These are phyloP conservation scores for Candolleomyces eurysporus DNA, from an alignment of 768 basidiomycete genomes.

Conservation along the genomic window DNA sequence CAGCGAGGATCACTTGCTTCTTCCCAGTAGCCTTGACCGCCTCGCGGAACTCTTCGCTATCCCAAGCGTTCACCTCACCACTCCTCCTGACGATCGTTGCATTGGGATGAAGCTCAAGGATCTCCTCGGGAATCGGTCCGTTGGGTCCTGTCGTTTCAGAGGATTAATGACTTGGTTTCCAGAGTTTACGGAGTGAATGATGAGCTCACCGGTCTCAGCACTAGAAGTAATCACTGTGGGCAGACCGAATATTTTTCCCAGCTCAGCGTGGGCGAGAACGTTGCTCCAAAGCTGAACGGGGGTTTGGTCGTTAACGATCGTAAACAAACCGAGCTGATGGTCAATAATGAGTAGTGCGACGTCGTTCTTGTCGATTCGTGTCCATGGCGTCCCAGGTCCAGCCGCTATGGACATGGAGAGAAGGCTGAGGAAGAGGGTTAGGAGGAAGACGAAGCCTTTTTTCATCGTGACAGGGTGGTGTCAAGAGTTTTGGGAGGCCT, in stretches of 20 bases:
- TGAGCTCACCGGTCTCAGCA: constrained; percentile 36
- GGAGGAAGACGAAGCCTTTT: too few relatives aligned
- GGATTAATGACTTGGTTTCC: neutral
- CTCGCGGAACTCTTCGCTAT: constrained; percentile 44
- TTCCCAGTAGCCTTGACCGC: constrained; percentile 48
- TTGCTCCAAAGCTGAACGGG: constrained; percentile 41
- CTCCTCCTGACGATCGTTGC: constrained; percentile 44
- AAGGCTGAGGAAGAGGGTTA: too few relatives aligned
- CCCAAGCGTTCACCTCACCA: constrained; percentile 54
- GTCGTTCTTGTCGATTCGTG: constrained; percentile 42
- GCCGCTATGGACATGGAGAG: too few relatives aligned
- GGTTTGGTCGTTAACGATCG: constrained; percentile 40
- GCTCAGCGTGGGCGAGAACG: constrained; percentile 45
- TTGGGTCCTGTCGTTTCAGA: constrained; percentile 38
- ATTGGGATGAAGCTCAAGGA: constrained; percentile 42
- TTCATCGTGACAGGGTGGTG: too few relatives aligned
- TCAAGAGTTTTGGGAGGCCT: too few relatives aligned
- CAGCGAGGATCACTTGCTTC: constrained; percentile 49
- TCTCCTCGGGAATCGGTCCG: constrained; percentile 45
- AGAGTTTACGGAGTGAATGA: neutral
- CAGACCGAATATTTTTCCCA: constrained; percentile 44
- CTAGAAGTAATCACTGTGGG: constrained; percentile 46
- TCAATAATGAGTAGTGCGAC: constrained; percentile 45
- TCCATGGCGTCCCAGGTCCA: neutral
- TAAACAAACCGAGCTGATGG: constrained; percentile 48